Conservation (phyloP, 768 basidiomycete species). For the Suillus variegatus region DNA sequence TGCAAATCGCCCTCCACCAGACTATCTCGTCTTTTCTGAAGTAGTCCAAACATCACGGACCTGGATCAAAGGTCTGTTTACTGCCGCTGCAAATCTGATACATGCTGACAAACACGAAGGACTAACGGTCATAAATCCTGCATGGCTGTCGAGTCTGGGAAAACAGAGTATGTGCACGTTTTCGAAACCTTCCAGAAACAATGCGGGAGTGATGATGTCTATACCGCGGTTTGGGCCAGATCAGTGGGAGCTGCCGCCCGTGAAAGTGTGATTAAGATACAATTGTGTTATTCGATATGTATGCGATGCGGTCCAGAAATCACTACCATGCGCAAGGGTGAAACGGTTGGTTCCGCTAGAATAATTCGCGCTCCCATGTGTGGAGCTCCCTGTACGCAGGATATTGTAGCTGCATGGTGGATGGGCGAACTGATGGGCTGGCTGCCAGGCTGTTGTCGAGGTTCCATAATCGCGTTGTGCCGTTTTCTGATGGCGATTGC, state of each 20-base stretch:
- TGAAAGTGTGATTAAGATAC: slow-evolving; percentile 26
- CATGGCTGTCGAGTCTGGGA: slow-evolving; percentile 84
- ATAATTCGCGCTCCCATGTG: too few relatives aligned
- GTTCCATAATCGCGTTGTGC: too few relatives aligned
- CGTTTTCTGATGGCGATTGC: too few relatives aligned
- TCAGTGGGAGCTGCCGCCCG: slow-evolving; percentile 84
- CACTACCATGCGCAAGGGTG: too few relatives aligned
- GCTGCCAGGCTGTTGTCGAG: too few relatives aligned
- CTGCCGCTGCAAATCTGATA: not conserved
- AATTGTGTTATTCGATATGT: slow-evolving; percentile 10
- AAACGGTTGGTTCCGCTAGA: not conserved
- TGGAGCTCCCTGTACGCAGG: too few relatives aligned
- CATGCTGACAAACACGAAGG: slow-evolving; percentile 42
- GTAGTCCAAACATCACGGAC: slow-evolving; percentile 72
- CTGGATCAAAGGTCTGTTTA: slow-evolving; percentile 74
- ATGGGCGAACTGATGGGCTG: too few relatives aligned
- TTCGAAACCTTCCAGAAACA: slow-evolving; percentile 80
- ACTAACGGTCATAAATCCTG: slow-evolving; percentile 81
- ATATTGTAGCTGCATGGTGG: too few relatives aligned
- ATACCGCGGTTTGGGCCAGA: slow-evolving; percentile 85
- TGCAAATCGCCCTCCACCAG: slow-evolving; percentile 69
- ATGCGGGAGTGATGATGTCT: slow-evolving; percentile 65
- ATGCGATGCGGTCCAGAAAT: slow-evolving; percentile 6
- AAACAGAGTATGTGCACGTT: slow-evolving; percentile 83
- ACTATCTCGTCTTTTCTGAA: slow-evolving; percentile 85